These are phyloP conservation scores for Ustilago curta DNA, from an alignment of 1,284 basidiomycete genomes.

Conservation along the genomic window DNA sequence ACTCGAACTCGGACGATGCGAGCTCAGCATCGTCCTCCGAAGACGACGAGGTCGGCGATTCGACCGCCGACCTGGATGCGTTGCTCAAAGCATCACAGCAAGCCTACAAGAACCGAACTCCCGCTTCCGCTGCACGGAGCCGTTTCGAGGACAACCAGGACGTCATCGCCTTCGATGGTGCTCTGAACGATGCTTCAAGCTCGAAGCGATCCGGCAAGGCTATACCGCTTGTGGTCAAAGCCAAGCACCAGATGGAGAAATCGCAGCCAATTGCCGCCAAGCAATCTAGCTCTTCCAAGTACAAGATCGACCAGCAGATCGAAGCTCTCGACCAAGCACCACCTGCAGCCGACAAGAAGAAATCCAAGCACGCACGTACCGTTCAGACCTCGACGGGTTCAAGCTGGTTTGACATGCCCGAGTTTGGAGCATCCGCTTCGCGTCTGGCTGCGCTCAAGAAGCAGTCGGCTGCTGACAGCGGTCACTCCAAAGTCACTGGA, in stretches of 20 bases:
- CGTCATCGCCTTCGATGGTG: slow-evolving; percentile 42
- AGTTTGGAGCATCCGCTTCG: slow-evolving; percentile 72
- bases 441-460: slow-evolving; percentile 37
- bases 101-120: slow-evolving; percentile 36
- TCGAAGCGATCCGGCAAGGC: slow-evolving; percentile 29
- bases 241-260: slow-evolving; percentile 37
- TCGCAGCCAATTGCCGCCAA: slow-evolving; percentile 11
- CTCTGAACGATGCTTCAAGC: slow-evolving; percentile 2
- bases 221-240: slow-evolving; percentile 42
- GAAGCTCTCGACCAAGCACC: slow-evolving; percentile 31
- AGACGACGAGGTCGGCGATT: slow-evolving; percentile 21
- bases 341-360: slow-evolving; percentile 24
- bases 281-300: slow-evolving; percentile 7
- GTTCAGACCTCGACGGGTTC: slow-evolving; percentile 75
- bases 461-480: slow-evolving; percentile 41
- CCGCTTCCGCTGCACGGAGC: slow-evolving; percentile 9
- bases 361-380: slow-evolving; percentile 41
- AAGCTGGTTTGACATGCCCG: slow-evolving; percentile 91
- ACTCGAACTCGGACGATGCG: slow-evolving; percentile 24
- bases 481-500: slow-evolving; percentile 47
- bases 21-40: slow-evolving; percentile 34
- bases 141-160: slow-evolving; percentile 51
- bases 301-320: slow-evolving; percentile 49
- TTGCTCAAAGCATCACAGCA: slow-evolving; percentile 49
- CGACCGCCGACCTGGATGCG: slow-evolving; percentile 28